Base-by-base conservation (phyloP, 305 asterid genomes). In the Petunia hybrid region DNA sequence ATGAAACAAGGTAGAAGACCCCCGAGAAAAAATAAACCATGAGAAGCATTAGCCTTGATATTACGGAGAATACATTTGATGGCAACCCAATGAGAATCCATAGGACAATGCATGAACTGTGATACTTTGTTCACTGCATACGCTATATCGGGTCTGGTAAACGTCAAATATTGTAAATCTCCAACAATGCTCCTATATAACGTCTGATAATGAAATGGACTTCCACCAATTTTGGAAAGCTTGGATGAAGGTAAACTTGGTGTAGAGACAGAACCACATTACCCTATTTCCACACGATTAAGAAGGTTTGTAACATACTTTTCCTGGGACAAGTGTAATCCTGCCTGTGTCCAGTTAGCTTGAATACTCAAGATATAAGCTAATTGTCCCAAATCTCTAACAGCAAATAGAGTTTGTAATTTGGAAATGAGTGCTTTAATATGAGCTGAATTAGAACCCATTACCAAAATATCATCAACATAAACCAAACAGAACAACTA, bases 181-280 rank as follows among this genome's bases (percentile, higher is more conserved):
- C 45, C 22, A 1, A 36, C 4, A 10, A 8, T 38, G 5, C 46
- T 64, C 42, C 46, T 38, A 38, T 38, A 64, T 64, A 64, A 10
- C 38, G 71, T 64, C 3, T 64, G 46, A 39, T 64, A 43, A 64
- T 64, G 45, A 64, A 64, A 64, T 64, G 22, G 42, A 64, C n/a
- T 9, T 36, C 22, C 9, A 64, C 45, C 0, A 64, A 4, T 38
- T 3, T 10, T 64, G 4, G 45, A 16, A 9, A 36, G 6, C 63
- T 57, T 57, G 63, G 63, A 57, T 57, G 3, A 57, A 8, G 36
- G 2, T n/a, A 3, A n/a, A 57, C 8, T 8, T n/a, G 8, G 8
- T 57, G 9, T 57, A 5, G 9, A 14, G 61, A 13, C 2, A 40
- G 3, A 35, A 57, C 35, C 63, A n/a, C 63, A n/a, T 3, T 31